phyloP scores from a whole-genome alignment of 345 rosid genomes.

The Pugionium cornutum region DNA sequence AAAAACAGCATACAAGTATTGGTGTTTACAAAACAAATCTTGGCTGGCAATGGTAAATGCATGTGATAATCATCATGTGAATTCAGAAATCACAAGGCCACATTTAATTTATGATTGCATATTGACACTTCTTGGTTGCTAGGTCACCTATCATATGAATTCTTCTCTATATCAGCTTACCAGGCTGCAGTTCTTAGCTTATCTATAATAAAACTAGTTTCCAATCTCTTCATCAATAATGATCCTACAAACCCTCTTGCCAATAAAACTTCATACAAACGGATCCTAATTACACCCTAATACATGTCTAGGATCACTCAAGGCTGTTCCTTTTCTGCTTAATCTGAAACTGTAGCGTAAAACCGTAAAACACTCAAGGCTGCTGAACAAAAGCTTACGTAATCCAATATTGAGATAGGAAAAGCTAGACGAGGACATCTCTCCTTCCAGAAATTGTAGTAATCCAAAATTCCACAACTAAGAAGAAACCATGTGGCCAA shows the following conservation, averaged over 20 bases:
- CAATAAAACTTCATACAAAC: neutral
- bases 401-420: neutral
- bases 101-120: neutral
- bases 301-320: conserved; percentile 26
- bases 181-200: neutral
- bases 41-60: neutral
- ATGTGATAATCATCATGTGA: neutral
- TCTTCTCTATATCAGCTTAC: conserved; percentile 13
- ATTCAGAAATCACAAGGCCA: neutral
- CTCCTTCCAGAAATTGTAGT: conserved; percentile 10
- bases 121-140: conserved; percentile 6
- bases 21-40: conserved; percentile 14
- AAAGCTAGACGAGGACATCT: conserved; percentile 14
- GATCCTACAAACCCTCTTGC: conserved; percentile 21
- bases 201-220: conserved; percentile 2
- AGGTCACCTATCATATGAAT: neutral
- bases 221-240: conserved; percentile 6
- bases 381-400: neutral
- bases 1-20: conserved; percentile 18
- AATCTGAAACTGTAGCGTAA: neutral
- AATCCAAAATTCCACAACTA: conserved; percentile 14
- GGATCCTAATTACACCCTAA: conserved; percentile 4
- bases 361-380: neutral
- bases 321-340: conserved; percentile 20
- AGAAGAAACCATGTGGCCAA: no score